Conservation (phyloP, 2,329 filamentous ascomycete species). For the Fusarium cyanostomum region DNA sequence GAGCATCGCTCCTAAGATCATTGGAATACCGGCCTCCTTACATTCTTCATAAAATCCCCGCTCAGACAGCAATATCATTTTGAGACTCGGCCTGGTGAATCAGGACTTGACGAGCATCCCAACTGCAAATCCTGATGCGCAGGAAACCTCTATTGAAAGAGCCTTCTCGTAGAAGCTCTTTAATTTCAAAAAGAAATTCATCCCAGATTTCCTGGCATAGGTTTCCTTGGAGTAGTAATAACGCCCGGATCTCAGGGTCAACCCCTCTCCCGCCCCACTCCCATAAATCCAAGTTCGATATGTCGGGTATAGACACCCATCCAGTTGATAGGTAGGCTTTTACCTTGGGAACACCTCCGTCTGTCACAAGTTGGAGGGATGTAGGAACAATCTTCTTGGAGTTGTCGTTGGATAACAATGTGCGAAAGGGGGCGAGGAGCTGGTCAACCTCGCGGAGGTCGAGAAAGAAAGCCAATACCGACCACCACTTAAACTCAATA, state of each 20-base stretch:
- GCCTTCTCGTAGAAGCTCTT: not conserved
- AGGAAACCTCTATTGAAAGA: not conserved
- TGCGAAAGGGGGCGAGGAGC: no score
- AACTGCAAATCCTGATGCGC: no score
- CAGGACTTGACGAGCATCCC: not conserved
- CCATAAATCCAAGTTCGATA: not conserved
- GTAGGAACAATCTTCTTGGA: not conserved
- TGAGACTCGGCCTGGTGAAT: not conserved
- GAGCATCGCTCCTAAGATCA: no score
- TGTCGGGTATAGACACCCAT: no score
- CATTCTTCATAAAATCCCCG: no score
- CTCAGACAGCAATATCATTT: no score
- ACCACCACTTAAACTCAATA: not conserved
- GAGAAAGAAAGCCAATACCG: no score
- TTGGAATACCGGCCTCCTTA: no score
- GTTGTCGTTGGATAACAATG: not conserved
- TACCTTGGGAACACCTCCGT: not conserved
- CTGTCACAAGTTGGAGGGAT: not conserved
- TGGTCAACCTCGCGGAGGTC: no score
- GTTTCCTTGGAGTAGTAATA: not conserved
- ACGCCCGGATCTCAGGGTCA: not conserved
- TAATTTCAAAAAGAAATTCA: not conserved
- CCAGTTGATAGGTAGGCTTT: not conserved
- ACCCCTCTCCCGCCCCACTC: not conserved
- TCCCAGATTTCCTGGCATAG: not conserved